Percentiles rank a stretch among this genome's conserved stretches.
Evolutionary conservation across 2,329 filamentous ascomycete species (phyloP).

Genomic region (Colletotrichum camelliae): DNA sequence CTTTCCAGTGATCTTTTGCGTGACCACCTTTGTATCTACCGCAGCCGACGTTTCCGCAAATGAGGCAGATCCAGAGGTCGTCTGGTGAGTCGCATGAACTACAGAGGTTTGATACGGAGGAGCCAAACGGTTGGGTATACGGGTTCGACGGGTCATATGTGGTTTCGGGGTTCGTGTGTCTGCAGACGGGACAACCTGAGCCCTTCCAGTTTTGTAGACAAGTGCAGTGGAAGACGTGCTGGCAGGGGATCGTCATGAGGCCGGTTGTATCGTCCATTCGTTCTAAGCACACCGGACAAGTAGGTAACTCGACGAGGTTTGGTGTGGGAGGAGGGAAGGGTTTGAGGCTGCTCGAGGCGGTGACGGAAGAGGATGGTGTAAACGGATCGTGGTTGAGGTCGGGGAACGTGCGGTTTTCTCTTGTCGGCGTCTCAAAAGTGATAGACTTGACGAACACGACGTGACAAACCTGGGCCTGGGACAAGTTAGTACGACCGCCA

Average conservation of each 20-base stretch:
- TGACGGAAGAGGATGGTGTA: conserved; percentile 51
- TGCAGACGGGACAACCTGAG: conserved; percentile 90
- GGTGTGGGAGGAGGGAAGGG: conserved; percentile 75
- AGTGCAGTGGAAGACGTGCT: conserved; percentile 96
- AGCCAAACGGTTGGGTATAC: conserved; percentile 62
- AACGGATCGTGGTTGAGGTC: conserved; percentile 68
- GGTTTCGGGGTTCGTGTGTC: conserved; percentile 71
- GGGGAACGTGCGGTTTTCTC: conserved; percentile 56
- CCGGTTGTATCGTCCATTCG: conserved; percentile 98
- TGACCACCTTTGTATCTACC: conserved; percentile 94
- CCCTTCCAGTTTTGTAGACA: conserved; percentile 97
- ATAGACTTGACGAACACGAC: conserved; percentile 95
- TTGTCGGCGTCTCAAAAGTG: conserved; percentile 73
- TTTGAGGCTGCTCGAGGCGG: conserved; percentile 52
- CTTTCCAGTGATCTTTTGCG: conserved; percentile 91
- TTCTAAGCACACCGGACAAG: conserved; percentile 94
- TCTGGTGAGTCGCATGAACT: conserved; percentile 78
- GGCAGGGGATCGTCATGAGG: conserved; percentile 92
- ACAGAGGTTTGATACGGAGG: conserved; percentile 72
- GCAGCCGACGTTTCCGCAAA: conserved; percentile 91
- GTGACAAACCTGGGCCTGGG: conserved; percentile 85
- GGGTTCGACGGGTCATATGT: conserved; percentile 54
- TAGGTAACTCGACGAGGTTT: conserved; percentile 87
- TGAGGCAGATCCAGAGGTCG: conserved; percentile 94
- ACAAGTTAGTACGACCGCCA: conserved; percentile 19